Base-by-base conservation (phyloP, 2,329 filamentous ascomycete species). In the Blastomyces silverae region DNA sequence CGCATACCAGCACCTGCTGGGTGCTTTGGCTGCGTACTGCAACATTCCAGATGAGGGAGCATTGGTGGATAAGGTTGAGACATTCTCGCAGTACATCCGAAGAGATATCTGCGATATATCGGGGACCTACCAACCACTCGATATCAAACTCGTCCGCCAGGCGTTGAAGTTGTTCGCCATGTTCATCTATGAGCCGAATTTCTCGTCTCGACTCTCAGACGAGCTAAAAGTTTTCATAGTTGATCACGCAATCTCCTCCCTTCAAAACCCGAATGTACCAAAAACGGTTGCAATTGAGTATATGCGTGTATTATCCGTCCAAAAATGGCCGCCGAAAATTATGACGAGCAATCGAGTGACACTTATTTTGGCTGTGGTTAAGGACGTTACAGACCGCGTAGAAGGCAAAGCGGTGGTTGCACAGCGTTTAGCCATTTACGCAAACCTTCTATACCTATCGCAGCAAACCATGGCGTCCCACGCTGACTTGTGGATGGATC, bases 141-240 rank as follows among this genome's bases (percentile, higher is more conserved):
- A 96, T 71, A 83, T 84, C 1, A 88, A 88, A 56, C 82, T 97
- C 15, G 83, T 88, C 59, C 88, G 88, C 62, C 89, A 95, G 69
- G 89, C 92, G 2, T 79, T 96, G 63, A 90, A 87, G 66, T 80
- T 97, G 4, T 84, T 94, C 28, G 85, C 86, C 65, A 89, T 88
- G 2, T 87, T 97, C 65, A 83, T 96, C 3, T 87, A 89, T 75
- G 89, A 90, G 66, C 82, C 85, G 5, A 84, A 86, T n/a, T 85
- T 93, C 61, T 85, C 87, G 5, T 84, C 85, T 1, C 84, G 85
- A 20, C 81, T 97, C 53, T 83, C 89, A 15, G 86, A 87, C 64
- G 91, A 96, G 37, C 96, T 96, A 73, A 87, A 87, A 63, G 76
- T 85, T 20, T 94, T 91, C 73, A 82, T 97, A 63, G 78, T 96